A percentile compares a stretch with the other conserved stretches of the same genome.
These are phyloP conservation scores for Lentinula novae-zelandiae DNA, from an alignment of 1,284 basidiomycete genomes.

Conservation along the genomic window DNA sequence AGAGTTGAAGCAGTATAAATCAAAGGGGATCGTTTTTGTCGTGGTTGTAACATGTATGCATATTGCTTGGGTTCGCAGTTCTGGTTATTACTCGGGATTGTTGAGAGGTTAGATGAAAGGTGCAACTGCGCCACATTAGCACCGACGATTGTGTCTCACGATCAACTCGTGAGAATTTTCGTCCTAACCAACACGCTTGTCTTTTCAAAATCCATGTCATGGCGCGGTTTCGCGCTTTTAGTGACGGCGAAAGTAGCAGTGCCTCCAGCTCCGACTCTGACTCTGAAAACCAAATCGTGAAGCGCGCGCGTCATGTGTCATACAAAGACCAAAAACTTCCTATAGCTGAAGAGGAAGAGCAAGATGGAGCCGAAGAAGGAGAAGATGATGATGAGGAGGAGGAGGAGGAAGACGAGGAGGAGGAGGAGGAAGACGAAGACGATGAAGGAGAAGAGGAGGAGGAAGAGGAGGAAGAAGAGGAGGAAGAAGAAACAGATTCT, in stretches of 20 bases:
- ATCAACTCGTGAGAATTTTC: too few relatives aligned
- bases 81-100: too few relatives aligned
- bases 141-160: too few relatives aligned
- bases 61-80: too few relatives aligned
- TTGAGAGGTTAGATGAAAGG: too few relatives aligned
- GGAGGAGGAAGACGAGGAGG: background rate
- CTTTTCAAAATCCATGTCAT: constrained; percentile 18
- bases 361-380: background rate
- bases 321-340: constrained; percentile 20
- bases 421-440: background rate
- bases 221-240: constrained; percentile 41
- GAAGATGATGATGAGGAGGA: constrained; percentile 9
- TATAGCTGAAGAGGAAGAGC: constrained; percentile 18
- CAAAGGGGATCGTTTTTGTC: too few relatives aligned
- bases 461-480: constrained; percentile 12
- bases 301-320: constrained; percentile 9
- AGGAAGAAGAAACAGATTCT: constrained; percentile 30
- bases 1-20: too few relatives aligned
- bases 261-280: constrained; percentile 25
- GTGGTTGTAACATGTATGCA: too few relatives aligned
- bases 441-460: constrained; percentile 22
- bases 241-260: constrained; percentile 28
- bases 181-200: background rate
- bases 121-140: too few relatives aligned
- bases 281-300: constrained; percentile 12